Conservation (phyloP, 139 green algal species). For the Ettlia oleoabundans region DNA sequence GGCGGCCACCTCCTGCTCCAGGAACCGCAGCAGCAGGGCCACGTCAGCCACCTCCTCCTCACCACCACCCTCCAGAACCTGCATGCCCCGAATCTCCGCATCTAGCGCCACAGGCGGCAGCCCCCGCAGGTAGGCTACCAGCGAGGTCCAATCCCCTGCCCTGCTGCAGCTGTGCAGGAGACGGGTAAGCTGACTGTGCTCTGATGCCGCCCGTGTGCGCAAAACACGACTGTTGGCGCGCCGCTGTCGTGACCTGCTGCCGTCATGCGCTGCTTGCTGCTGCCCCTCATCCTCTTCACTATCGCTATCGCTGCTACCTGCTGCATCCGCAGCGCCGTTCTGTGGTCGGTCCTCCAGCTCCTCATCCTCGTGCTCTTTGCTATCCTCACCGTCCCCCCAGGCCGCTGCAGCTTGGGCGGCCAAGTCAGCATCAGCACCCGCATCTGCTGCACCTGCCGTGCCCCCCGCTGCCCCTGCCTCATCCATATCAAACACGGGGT, state of each 20-base stretch:
- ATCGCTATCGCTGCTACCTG: neutral
- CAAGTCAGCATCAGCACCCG: neutral
- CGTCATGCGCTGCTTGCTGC: neutral
- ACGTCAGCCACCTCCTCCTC: slow-evolving; percentile 64
- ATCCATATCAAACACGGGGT: slow-evolving; percentile 67
- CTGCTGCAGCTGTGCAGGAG: slow-evolving; percentile 47
- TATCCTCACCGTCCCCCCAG: slow-evolving; percentile 35
- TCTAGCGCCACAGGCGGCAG: slow-evolving; percentile 72
- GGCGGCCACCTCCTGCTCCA: slow-evolving; percentile 57
- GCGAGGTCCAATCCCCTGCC: slow-evolving; percentile 50
- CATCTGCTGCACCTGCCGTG: neutral
- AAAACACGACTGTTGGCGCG: neutral
- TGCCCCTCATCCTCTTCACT: neutral
- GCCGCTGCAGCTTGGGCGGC: slow-evolving; percentile 18
- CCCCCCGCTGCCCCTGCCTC: neutral
- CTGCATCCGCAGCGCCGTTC: neutral
- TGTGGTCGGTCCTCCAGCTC: slow-evolving; percentile 9
- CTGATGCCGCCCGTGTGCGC: neutral
- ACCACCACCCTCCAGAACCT: slow-evolving; percentile 45
- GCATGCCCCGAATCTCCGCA: slow-evolving; percentile 72
- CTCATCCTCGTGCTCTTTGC: slow-evolving; percentile 1
- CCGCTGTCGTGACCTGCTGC: slow-evolving; percentile 19
- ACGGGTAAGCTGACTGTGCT: slow-evolving; percentile 15
- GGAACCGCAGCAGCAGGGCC: slow-evolving; percentile 68
- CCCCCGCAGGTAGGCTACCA: slow-evolving; percentile 55